Conservation (phyloP, 1,284 basidiomycete genomes). For the Tylopilus sp. region DNA sequence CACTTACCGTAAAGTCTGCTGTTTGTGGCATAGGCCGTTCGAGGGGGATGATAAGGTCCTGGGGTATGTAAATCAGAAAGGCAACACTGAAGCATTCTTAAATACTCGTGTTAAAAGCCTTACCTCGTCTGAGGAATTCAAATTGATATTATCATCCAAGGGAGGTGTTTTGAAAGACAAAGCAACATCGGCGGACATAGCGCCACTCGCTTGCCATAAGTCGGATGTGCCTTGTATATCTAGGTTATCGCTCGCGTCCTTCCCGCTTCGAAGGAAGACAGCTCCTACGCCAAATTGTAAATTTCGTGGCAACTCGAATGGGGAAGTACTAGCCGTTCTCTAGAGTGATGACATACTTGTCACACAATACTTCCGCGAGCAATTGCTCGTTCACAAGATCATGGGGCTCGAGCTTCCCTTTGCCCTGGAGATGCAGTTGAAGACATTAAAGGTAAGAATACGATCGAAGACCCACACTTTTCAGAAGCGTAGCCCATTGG, state of each 20-base stretch:
- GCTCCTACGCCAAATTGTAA: background rate
- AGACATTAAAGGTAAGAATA: background rate
- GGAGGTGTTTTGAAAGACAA: no score
- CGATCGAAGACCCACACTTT: background rate
- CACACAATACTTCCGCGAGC: background rate
- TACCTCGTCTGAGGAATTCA: background rate
- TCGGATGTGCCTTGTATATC: background rate
- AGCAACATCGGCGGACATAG: background rate
- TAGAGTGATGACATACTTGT: background rate
- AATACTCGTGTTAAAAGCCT: background rate
- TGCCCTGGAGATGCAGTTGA: background rate
- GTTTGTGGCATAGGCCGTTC: background rate
- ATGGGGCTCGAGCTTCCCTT: background rate
- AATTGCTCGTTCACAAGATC: background rate
- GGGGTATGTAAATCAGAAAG: background rate
- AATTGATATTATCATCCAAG: background rate
- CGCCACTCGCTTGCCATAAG: background rate
- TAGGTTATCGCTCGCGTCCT: background rate
- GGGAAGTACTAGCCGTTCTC: background rate
- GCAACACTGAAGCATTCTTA: background rate
- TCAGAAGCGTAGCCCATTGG: background rate
- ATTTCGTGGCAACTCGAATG: background rate
- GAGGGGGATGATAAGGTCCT: background rate
- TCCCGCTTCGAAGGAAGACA: background rate
- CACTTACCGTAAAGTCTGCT: background rate